These are phyloP conservation scores for Populus nigra DNA, from an alignment of 345 rosid genomes.

Conservation along the genomic window DNA sequence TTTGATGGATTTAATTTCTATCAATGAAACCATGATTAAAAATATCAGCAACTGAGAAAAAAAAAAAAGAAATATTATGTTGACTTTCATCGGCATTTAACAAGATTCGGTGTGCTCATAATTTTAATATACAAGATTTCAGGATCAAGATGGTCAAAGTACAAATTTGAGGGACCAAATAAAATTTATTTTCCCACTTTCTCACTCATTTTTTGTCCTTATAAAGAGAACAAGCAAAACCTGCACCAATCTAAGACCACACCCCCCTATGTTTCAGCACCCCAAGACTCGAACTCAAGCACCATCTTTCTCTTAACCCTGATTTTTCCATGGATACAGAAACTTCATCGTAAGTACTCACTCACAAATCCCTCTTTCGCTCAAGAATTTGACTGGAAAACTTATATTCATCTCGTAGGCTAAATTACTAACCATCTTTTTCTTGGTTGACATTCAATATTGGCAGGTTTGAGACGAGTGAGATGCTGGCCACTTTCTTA, in stretches of 20 bases:
- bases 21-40: too few species aligned
- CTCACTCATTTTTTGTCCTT: background rate
- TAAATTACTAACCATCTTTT: background rate
- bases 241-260: background rate
- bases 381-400: background rate
- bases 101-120: background rate
- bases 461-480: slow-evolving; percentile 70
- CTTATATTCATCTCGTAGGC: background rate
- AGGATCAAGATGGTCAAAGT: background rate
- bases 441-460: background rate
- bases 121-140: too few species aligned
- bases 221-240: background rate
- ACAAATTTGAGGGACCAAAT: background rate
- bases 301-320: background rate
- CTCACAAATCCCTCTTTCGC: background rate
- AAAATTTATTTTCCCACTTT: background rate
- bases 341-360: slow-evolving; percentile 30
- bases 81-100: too few species aligned
- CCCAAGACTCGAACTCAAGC: background rate
- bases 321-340: slow-evolving; percentile 31
- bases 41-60: too few species aligned
- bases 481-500: slow-evolving; percentile 58
- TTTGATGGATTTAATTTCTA: too few species aligned
- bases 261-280: background rate
- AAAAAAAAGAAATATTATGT: too few species aligned